Conservation (phyloP, 192 early-diverging fungal species). For the Rhizoclosmatium sp. region DNA sequence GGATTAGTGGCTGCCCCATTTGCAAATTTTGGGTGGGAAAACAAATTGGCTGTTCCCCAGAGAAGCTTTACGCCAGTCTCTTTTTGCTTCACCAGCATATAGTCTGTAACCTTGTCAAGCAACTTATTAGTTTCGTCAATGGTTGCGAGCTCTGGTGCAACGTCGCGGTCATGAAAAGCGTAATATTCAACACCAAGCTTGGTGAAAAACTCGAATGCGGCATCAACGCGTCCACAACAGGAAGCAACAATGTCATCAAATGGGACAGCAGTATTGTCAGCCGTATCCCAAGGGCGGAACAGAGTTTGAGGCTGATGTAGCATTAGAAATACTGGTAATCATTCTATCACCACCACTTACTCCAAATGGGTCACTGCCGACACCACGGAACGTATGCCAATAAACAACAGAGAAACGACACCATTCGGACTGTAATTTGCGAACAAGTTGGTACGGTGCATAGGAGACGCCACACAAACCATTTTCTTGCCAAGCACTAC, state of each 20-base stretch:
- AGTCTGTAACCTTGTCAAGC: conserved; percentile 43
- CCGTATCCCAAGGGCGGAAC: conserved; percentile 38
- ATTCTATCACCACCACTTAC: neutral
- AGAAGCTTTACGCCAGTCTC: conserved; percentile 49
- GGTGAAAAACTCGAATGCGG: conserved; percentile 46
- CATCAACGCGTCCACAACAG: conserved; percentile 42
- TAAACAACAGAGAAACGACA: conserved; percentile 42
- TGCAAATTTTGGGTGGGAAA: conserved; percentile 40
- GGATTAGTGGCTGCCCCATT: conserved; percentile 42
- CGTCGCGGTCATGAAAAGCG: conserved; percentile 51
- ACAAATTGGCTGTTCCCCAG: conserved; percentile 43
- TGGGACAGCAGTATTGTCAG: conserved; percentile 28
- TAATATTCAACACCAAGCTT: conserved; percentile 51
- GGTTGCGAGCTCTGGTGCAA: conserved; percentile 40
- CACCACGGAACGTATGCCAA: conserved; percentile 48
- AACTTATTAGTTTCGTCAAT: conserved; percentile 42
- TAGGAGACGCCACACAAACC: neutral
- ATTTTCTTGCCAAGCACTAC: conserved; percentile 48
- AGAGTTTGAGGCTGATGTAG: conserved; percentile 29
- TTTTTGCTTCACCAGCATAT: conserved; percentile 44
- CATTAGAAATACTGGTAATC: neutral
- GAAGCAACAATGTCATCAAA: conserved; percentile 16
- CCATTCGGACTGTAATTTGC: conserved; percentile 33
- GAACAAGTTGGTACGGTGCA: neutral
- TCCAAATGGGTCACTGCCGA: conserved; percentile 49